phyloP scores from a whole-genome alignment of 148 eudicot genomes.

The Nepenthes mirabilis region DNA sequence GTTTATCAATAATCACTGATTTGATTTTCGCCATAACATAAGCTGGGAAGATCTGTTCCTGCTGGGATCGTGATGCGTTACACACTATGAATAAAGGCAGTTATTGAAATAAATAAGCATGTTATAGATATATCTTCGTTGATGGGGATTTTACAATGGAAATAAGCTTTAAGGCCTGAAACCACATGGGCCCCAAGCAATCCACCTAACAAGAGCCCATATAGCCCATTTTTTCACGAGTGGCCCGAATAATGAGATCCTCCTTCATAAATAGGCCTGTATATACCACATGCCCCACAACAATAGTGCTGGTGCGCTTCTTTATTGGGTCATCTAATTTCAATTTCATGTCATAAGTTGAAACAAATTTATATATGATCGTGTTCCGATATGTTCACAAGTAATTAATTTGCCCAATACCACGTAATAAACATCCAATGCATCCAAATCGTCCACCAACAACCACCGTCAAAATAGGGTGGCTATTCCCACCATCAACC shows the following conservation, averaged over 20 bases:
- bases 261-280: constrained; percentile 56
- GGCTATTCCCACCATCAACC: constrained; percentile 41
- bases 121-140: too few species aligned
- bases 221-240: constrained; percentile 32
- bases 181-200: constrained; percentile 40
- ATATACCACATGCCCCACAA: constrained; percentile 69
- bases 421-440: constrained; percentile 52
- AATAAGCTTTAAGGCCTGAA: constrained; percentile 15
- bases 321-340: constrained; percentile 52
- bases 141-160: too few species aligned
- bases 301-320: constrained; percentile 66
- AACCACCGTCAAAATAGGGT: constrained; percentile 39
- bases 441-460: constrained; percentile 61
- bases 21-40: too few species aligned
- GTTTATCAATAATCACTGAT: too few species aligned
- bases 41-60: too few species aligned
- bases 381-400: constrained; percentile 75
- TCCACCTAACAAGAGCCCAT: constrained; percentile 53
- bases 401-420: constrained; percentile 43
- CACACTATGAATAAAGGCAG: too few species aligned
- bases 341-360: constrained; percentile 42
- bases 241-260: constrained; percentile 40
- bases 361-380: constrained; percentile 36
- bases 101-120: too few species aligned
- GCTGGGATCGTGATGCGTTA: too few species aligned